Base-by-base conservation (phyloP, 2,329 filamentous ascomycete genomes). In the Phialemonium atrogriseum region DNA sequence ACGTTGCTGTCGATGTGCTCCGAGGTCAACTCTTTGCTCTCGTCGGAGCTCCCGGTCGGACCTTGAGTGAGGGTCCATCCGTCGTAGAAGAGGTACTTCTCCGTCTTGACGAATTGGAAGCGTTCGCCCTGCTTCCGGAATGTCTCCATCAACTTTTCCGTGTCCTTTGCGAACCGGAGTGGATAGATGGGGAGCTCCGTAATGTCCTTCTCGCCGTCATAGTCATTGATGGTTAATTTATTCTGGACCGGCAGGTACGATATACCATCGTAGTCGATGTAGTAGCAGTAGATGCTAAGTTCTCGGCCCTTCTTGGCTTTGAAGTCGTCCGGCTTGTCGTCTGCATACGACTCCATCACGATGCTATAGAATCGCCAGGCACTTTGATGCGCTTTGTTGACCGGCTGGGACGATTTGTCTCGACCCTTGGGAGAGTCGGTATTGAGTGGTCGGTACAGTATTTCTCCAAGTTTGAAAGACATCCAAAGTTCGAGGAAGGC, bases 401-500 rank as follows among this genome's bases (percentile, higher is more conserved):
- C 33, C 37, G n/a, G 33, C 38, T 13, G 34, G 29, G 24, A 35
- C 33, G n/a, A n/a, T n/a, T n/a, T n/a, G 21, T 40, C 30, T 5
- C 23, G 29, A n/a, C n/a, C n/a, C n/a, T n/a, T n/a, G n/a, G n/a
- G n/a, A n/a, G n/a, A n/a, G n/a, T n/a, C n/a, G n/a, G n/a, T n/a
- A n/a, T n/a, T n/a, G n/a, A n/a, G n/a, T n/a, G n/a, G n/a, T n/a
- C n/a, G n/a, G 19, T 37, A 42, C 10, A 42, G 22, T 5, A 37
- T 21, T 9, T 42, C 40, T 11, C 40, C 40, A 4, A 32, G 35
- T 7, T 36, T 17, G 25, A 42, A 42, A 7, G 40, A 34, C 12
- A 33, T 40, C 40, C 40, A 42, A 11, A 42, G 29, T 16, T 42
- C 40, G 5, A 32, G 35, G 18, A 42, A 42, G 7, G 35, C 33